Percentiles rank a stretch among this genome's conserved stretches.
Conservation (phyloP, 2,329 filamentous ascomycete genomes). For the Apiospora malaysiana region DNA sequence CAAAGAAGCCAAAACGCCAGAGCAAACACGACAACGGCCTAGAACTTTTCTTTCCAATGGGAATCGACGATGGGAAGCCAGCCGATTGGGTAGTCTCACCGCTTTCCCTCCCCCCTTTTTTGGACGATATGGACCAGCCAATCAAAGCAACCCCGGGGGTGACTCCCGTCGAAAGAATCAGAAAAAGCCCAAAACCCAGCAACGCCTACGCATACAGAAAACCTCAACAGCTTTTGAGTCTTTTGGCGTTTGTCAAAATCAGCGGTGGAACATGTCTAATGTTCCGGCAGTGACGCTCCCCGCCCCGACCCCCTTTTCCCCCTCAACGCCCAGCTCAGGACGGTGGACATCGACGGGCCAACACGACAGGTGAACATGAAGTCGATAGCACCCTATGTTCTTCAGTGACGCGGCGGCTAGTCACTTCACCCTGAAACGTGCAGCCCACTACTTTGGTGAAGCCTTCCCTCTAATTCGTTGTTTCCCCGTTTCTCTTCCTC, state of each 20-base stretch:
- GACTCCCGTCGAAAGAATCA: neutral
- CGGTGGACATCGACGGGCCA: neutral
- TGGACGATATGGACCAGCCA: neutral
- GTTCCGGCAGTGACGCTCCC: neutral
- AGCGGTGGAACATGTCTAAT: conserved; percentile 1
- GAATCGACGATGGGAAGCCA: neutral
- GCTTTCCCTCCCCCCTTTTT: neutral
- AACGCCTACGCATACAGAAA: conserved; percentile 1
- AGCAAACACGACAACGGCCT: neutral
- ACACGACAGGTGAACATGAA: neutral
- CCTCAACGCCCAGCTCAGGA: neutral
- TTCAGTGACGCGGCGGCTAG: neutral
- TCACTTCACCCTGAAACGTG: neutral
- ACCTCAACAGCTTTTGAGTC: neutral
- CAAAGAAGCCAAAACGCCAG: neutral
- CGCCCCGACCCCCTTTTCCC: neutral
- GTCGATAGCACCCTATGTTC: too few species aligned
- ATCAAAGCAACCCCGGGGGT: neutral
- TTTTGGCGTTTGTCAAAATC: neutral
- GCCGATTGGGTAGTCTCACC: neutral
- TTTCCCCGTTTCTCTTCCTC: neutral
- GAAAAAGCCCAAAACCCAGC: neutral
- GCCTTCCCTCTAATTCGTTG: neutral
- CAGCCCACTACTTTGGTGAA: neutral
- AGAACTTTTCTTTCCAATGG: neutral